Evolutionary conservation across 805 yeast species (phyloP).

Genomic region (Millerago galiae): DNA sequence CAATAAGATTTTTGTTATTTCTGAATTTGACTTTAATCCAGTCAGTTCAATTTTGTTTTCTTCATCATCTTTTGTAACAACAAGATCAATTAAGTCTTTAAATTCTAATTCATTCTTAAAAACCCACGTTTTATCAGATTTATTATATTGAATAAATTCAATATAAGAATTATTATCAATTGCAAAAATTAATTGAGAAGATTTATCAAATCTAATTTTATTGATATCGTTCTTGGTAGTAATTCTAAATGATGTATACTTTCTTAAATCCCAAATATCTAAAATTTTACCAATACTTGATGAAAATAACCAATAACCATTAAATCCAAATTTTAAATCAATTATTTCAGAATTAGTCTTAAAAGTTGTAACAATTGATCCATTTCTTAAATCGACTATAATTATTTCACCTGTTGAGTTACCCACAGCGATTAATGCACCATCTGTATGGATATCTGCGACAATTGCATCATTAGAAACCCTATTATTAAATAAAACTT

Average conservation of each 20-base stretch:
- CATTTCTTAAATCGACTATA: slow-evolving; percentile 30
- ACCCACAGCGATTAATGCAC: slow-evolving; percentile 37
- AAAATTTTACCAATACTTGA: slow-evolving; percentile 22
- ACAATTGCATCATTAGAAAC: slow-evolving; percentile 4
- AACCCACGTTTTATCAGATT: slow-evolving; percentile 17
- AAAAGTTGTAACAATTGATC: slow-evolving; percentile 25
- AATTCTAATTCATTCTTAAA: slow-evolving; percentile 8
- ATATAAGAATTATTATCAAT: slow-evolving; percentile 3
- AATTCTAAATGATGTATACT: slow-evolving; percentile 18
- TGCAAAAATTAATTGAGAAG: slow-evolving; percentile 17
- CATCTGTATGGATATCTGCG: slow-evolving; percentile 38
- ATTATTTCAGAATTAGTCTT: slow-evolving; percentile 17
- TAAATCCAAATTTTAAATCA: slow-evolving; percentile 46
- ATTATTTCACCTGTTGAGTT: slow-evolving; percentile 23
- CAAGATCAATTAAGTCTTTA: slow-evolving; percentile 11
- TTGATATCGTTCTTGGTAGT: slow-evolving; percentile 5
- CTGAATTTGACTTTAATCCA: slow-evolving; percentile 1
- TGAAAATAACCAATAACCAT: slow-evolving; percentile 57
- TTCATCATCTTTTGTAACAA: slow-evolving; percentile 10
- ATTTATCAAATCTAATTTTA: slow-evolving; percentile 17
- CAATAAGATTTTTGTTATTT: slow-evolving; percentile 1
- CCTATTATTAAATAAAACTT: slow-evolving; percentile 5
- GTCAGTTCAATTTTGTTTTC: slow-evolving; percentile 6
- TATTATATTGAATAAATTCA: slow-evolving; percentile 18
- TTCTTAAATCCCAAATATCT: slow-evolving; percentile 46